Percentiles rank a stretch among this genome's conserved stretches.
Evolutionary conservation across 495 filamentous ascomycete genomes (phyloP).

Genomic region (Xylaria venustula): DNA sequence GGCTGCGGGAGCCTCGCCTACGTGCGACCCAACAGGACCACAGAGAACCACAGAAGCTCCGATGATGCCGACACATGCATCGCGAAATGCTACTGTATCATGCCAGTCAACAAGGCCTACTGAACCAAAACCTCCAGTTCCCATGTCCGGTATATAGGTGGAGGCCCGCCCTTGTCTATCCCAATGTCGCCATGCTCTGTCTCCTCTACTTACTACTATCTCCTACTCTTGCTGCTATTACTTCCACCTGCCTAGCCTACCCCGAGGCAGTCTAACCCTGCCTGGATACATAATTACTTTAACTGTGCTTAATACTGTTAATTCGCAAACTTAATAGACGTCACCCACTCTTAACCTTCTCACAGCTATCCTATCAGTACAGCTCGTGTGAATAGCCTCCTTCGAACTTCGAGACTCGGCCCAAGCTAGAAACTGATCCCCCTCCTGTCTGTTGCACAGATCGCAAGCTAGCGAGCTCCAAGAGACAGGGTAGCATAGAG

Average conservation of each 20-base stretch:
- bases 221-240: neutral
- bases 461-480: neutral
- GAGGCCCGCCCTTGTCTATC: constrained; percentile 11
- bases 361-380: too few species aligned
- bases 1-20: constrained; percentile 9
- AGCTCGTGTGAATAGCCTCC: too few species aligned
- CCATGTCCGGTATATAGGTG: constrained; percentile 1
- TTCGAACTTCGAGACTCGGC: neutral
- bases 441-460: neutral
- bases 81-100: constrained; percentile 9
- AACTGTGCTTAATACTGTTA: constrained; percentile 6
- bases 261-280: too few species aligned
- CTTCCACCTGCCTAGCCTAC: neutral
- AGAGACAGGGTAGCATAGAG: constrained; percentile 1
- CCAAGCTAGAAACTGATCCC: neutral
- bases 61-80: constrained; percentile 1
- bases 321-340: neutral
- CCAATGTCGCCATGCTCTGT: neutral
- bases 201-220: neutral
- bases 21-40: constrained; percentile 4
- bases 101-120: too few species aligned
- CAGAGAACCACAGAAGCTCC: neutral
- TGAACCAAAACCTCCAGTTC: neutral
- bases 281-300: too few species aligned
- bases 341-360: neutral